A percentile compares a stretch with the other conserved stretches of the same genome.
Conservation (phyloP, 108 stramenopile species). For the Discostella stelligeroides region DNA sequence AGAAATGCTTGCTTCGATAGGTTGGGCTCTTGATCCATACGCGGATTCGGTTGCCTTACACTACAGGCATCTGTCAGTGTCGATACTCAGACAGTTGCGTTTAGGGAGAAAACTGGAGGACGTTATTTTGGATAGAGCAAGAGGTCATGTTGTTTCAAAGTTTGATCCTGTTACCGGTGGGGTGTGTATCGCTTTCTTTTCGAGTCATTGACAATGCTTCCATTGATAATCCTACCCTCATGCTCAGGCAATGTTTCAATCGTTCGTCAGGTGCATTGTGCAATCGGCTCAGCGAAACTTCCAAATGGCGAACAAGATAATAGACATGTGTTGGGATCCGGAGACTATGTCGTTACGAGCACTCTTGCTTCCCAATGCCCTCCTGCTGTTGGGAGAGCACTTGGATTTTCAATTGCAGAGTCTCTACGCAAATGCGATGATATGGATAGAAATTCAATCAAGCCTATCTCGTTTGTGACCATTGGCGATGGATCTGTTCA, state of each 20-base stretch:
- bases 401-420: slow-evolving; percentile 70
- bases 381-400: slow-evolving; percentile 82
- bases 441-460: slow-evolving; percentile 12
- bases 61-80: slow-evolving; percentile 78
- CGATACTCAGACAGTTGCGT: slow-evolving; percentile 63
- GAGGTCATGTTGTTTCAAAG: slow-evolving; percentile 71
- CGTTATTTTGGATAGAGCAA: slow-evolving; percentile 73
- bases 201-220: neutral
- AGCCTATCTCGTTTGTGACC: slow-evolving; percentile 71
- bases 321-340: slow-evolving; percentile 33
- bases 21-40: slow-evolving; percentile 47
- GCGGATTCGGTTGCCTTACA: slow-evolving; percentile 77
- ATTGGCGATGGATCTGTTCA: slow-evolving; percentile 87
- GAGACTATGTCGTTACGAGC: slow-evolving; percentile 74
- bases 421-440: slow-evolving; percentile 18
- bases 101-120: slow-evolving; percentile 50
- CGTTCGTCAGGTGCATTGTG: slow-evolving; percentile 61
- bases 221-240: neutral
- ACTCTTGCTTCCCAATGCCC: slow-evolving; percentile 87
- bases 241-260: slow-evolving; percentile 2
- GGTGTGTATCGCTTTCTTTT: slow-evolving; percentile 10
- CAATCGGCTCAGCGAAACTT: slow-evolving; percentile 62
- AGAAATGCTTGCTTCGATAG: slow-evolving; percentile 59
- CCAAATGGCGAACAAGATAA: neutral
- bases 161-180: slow-evolving; percentile 86